phyloP scores from a whole-genome alignment of 169 alveolate genomes.

The Eimeria sp. region DNA sequence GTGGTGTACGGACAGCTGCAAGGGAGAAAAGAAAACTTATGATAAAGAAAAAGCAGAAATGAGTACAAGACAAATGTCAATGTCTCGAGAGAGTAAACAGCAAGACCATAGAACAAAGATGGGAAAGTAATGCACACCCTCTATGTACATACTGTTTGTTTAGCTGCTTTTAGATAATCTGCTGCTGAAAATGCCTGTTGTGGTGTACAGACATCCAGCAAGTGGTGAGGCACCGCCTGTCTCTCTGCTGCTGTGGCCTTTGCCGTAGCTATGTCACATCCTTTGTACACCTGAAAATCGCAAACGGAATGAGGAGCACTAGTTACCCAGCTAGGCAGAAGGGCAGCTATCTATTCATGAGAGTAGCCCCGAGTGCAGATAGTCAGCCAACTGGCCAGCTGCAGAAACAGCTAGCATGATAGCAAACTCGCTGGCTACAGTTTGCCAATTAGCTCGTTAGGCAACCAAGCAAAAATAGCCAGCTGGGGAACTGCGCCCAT shows the following conservation, averaged over 20 bases:
- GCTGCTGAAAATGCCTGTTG: conserved; percentile 43
- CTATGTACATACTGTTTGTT: neutral
- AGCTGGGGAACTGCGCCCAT: neutral
- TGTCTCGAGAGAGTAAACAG: no score
- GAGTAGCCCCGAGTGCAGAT: neutral
- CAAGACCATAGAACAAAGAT: neutral
- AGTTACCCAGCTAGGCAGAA: no score
- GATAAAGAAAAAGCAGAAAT: no score
- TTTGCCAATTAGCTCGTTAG: neutral
- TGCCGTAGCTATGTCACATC: conserved; percentile 80
- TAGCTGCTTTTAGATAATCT: conserved; percentile 54
- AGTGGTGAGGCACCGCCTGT: conserved; percentile 57
- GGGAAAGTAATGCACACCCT: no score
- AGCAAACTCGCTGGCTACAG: neutral
- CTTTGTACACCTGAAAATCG: conserved; percentile 64
- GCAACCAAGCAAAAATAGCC: neutral
- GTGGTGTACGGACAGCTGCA: no score
- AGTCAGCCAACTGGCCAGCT: no score
- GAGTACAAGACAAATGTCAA: neutral
- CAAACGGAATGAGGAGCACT: neutral
- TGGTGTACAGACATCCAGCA: conserved; percentile 67
- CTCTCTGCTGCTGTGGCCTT: conserved; percentile 70
- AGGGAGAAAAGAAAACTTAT: no score
- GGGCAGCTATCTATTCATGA: neutral
- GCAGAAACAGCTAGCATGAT: neutral